A percentile compares a stretch with the other conserved stretches of the same genome.
phyloP scores from a whole-genome alignment of 2,329 filamentous ascomycete genomes.

The Akanthomyces lecanii region DNA sequence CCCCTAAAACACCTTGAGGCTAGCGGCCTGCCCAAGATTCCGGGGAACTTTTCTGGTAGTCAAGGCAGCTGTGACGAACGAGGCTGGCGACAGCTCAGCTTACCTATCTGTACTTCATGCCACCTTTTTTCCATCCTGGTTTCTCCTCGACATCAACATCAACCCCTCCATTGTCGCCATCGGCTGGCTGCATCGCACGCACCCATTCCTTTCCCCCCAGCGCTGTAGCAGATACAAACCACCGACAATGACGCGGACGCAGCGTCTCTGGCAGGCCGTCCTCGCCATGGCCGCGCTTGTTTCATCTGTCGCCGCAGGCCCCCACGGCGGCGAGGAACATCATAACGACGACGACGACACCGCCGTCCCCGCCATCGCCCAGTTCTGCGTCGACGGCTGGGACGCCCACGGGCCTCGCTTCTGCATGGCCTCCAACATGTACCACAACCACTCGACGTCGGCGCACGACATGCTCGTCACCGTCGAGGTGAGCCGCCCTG shows the following conservation, averaged over 20 bases:
- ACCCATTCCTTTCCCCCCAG: neutral
- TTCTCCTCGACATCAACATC: neutral
- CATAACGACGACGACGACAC: conserved; percentile 1
- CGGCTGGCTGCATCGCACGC: neutral
- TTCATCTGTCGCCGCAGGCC: neutral
- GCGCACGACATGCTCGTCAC: conserved; percentile 17
- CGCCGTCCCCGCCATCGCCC: neutral
- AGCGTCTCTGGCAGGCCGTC: neutral
- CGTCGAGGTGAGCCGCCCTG: conserved; percentile 8
- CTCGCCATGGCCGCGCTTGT: neutral
- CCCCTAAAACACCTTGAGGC: neutral
- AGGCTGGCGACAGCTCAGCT: neutral
- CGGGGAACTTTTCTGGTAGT: neutral
- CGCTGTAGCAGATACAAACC: neutral
- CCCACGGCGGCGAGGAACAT: neutral
- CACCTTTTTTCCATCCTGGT: neutral
- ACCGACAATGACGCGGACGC: conserved; percentile 1
- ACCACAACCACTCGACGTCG: conserved; percentile 18
- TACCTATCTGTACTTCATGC: neutral
- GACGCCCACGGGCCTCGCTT: neutral
- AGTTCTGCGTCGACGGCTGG: conserved; percentile 16
- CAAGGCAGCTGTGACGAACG: no score
- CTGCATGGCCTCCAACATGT: conserved; percentile 14
- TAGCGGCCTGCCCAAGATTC: neutral
- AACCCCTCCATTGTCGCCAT: neutral